phyloP scores from a whole-genome alignment of 371 early-diverging fungal genomes.

The Coemansia sp. region DNA sequence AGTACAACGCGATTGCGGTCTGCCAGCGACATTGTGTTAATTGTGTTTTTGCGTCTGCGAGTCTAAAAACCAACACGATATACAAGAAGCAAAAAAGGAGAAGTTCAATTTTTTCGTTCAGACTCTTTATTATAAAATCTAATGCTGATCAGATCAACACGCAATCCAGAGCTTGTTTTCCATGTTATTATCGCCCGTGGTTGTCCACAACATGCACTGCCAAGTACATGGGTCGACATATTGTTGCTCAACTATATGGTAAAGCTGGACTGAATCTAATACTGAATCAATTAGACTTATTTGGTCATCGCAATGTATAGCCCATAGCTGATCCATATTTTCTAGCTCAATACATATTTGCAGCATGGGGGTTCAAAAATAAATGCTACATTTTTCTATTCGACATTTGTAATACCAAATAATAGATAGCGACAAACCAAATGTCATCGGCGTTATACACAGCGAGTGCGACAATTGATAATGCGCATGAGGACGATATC shows the following conservation, averaged over 20 bases:
- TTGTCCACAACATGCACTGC: too few species aligned
- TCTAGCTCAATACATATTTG: not conserved
- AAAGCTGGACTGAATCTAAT: too few species aligned
- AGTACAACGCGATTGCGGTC: conserved; percentile 49
- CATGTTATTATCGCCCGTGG: not conserved
- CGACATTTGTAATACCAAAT: not conserved
- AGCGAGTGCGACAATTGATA: conserved; percentile 29
- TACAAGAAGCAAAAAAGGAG: not conserved
- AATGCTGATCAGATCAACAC: not conserved
- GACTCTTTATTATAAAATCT: too few species aligned
- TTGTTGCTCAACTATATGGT: not conserved
- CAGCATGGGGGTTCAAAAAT: not conserved
- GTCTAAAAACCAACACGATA: not conserved
- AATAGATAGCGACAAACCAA: not conserved
- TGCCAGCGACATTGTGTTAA: conserved; percentile 28
- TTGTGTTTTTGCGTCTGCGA: not conserved
- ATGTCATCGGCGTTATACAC: conserved; percentile 11
- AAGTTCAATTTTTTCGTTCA: not conserved
- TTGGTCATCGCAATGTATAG: not conserved
- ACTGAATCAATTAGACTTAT: not conserved
- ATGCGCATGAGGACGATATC: conserved; percentile 47
- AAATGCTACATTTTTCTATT: not conserved
- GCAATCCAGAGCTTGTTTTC: not conserved
- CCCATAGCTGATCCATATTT: conserved; percentile 1
- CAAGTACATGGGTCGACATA: not conserved